Evolutionary conservation across 371 early-diverging fungal species (phyloP), one percentile per base, ranked within the genome.

Genomic region (Sporodiniella umbellata): DNA sequence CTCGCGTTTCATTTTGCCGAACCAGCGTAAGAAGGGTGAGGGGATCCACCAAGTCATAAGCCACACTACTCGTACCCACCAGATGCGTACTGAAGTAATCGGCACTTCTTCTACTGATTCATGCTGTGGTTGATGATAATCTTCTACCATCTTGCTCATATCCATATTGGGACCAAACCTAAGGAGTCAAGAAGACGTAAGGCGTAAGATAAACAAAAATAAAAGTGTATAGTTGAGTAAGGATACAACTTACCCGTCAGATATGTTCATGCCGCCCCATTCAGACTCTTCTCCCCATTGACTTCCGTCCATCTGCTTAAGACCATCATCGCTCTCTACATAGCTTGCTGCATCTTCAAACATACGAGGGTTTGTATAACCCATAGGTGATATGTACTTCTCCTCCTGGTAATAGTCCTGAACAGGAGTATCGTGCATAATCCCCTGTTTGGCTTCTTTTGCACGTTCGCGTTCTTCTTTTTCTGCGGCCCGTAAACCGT

Each of bases 11-110:
- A 93, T 92, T 46, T 83, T 80, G 49, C 89, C 92, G 39, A 80
- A 71, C 62, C 76, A 59, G 4, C 66, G 55, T 23, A 94, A 65
- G 45, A 80, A 80, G 4, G 72, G 81, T 25, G 81, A 74, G 3
- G 93, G 94, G 15, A 93, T 83, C 89, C 92, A 94, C 86, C 89
- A 94, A 1, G 98, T 98, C 58, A 90, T 74, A 8, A 78, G 46
- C 91, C 92, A 94, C 0, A 92, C 90, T 56, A 87, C 77, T 19
- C 83, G 78, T 1, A 96, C 79, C 98, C 98, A 98, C 73, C 86
- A 81, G 12, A 74, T 72, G 61, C 88, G 81, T 3, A 78, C 79
- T 8, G 73, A 51, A 18, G 84, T 80, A 37, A 71, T 69, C 0
- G 82, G 80, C 49, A 72, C 58, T 49, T 79, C 70, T 42, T 82